These are phyloP conservation scores for Rhodotorula taiwanensis DNA, from an alignment of 768 basidiomycete species.

Conservation along the genomic window DNA sequence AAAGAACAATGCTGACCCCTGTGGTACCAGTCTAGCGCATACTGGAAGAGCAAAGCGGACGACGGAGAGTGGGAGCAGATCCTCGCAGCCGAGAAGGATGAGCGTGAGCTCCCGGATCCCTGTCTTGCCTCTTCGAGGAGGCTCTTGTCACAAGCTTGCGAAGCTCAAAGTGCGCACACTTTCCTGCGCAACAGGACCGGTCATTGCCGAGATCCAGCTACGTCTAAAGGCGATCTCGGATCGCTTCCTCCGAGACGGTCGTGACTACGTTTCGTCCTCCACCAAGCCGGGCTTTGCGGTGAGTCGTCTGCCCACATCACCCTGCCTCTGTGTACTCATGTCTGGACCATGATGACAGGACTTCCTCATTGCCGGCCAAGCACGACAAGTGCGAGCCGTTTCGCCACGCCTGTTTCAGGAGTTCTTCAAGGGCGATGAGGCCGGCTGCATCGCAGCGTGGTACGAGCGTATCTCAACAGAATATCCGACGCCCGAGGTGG, in stretches of 20 bases:
- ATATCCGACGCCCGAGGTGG: constrained; percentile 3
- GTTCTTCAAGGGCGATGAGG: not conserved
- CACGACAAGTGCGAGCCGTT: constrained; percentile 8
- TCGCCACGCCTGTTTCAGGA: not conserved
- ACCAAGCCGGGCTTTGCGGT: not conserved
- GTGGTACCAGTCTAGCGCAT: not conserved
- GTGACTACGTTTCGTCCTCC: not conserved
- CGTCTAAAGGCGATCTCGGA: not conserved
- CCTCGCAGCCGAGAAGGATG: not conserved
- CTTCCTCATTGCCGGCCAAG: not conserved
- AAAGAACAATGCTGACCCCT: not conserved
- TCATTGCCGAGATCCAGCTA: not conserved
- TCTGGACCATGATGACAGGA: too few species aligned
- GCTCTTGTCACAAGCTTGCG: not conserved
- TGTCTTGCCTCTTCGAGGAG: too few species aligned
- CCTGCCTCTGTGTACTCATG: not conserved
- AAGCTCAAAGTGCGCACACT: too few species aligned
- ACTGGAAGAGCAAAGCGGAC: not conserved
- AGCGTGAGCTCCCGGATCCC: too few species aligned
- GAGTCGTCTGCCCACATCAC: too few species aligned
- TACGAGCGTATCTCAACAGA: not conserved
- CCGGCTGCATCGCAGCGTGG: not conserved
- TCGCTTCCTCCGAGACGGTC: not conserved
- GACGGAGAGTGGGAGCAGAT: not conserved
- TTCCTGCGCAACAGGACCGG: not conserved